Conservation (phyloP, 441 rosid species). For the Lepidium campestre region DNA sequence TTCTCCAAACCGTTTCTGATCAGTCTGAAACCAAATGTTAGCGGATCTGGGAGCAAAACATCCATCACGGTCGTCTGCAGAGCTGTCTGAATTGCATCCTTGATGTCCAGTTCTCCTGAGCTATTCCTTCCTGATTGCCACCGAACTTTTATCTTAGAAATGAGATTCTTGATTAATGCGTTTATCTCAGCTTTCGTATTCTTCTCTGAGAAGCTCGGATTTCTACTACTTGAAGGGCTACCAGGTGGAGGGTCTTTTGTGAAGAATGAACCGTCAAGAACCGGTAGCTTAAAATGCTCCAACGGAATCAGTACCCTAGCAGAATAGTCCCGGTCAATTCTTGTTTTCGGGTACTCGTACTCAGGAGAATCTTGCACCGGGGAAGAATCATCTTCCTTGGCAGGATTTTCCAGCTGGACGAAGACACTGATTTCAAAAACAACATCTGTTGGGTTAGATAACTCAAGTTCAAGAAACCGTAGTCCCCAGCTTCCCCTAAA, state of each 20-base stretch:
- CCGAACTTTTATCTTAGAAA: slow-evolving; percentile 85
- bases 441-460: slow-evolving; percentile 89
- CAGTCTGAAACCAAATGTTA: slow-evolving; percentile 86
- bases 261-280: slow-evolving; percentile 87
- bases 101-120: slow-evolving; percentile 84
- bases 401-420: slow-evolving; percentile 62
- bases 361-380: slow-evolving; percentile 50
- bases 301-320: slow-evolving; percentile 90
- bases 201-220: slow-evolving; percentile 76
- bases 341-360: slow-evolving; percentile 73
- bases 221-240: slow-evolving; percentile 35
- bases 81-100: slow-evolving; percentile 82
- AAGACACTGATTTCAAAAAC: slow-evolving; percentile 85
- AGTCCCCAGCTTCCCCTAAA: slow-evolving; percentile 98
- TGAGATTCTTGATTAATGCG: slow-evolving; percentile 75
- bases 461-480: slow-evolving; percentile 88
- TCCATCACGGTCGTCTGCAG: slow-evolving; percentile 93
- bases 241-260: slow-evolving; percentile 59
- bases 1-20: slow-evolving; percentile 32
- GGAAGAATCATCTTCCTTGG: slow-evolving; percentile 39
- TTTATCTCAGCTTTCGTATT: slow-evolving; percentile 80
- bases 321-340: slow-evolving; percentile 88
- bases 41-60: slow-evolving; percentile 91
- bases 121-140: slow-evolving; percentile 97
- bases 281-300: slow-evolving; percentile 90